Conservation (phyloP, 1,139 yeast genomes). For the Suhomyces atakaporum region DNA sequence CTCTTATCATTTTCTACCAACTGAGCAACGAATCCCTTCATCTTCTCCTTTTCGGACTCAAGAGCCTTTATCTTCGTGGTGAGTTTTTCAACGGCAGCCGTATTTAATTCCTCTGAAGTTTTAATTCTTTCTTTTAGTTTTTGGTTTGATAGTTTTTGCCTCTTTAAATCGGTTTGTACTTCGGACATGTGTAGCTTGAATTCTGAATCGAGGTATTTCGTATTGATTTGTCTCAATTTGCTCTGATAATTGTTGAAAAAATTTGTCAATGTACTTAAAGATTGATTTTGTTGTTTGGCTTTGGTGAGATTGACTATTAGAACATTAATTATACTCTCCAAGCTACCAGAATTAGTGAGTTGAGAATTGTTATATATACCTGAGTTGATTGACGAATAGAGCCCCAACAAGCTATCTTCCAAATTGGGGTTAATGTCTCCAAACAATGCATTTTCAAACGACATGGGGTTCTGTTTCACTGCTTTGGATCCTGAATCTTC, state of each 20-base stretch:
- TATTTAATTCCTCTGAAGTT: slow-evolving; percentile 21
- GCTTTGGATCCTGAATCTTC: neutral
- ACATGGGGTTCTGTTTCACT: neutral
- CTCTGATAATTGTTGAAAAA: slow-evolving; percentile 34
- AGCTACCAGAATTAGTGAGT: slow-evolving; percentile 53
- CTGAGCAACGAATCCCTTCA: slow-evolving; percentile 12
- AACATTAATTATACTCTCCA: slow-evolving; percentile 41
- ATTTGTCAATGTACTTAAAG: slow-evolving; percentile 32
- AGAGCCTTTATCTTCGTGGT: slow-evolving; percentile 18
- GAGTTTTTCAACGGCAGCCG: slow-evolving; percentile 20
- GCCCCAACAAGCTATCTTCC: slow-evolving; percentile 62
- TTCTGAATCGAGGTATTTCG: slow-evolving; percentile 27
- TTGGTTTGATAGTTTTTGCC: slow-evolving; percentile 22
- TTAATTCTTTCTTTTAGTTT: slow-evolving; percentile 24
- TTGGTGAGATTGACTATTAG: slow-evolving; percentile 33
- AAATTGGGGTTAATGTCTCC: slow-evolving; percentile 69
- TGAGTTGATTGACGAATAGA: slow-evolving; percentile 54
- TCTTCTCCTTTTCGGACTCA: slow-evolving; percentile 10
- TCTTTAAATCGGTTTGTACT: slow-evolving; percentile 24
- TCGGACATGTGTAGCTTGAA: slow-evolving; percentile 23
- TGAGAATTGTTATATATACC: slow-evolving; percentile 68
- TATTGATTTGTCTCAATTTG: slow-evolving; percentile 32
- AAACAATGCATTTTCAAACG: slow-evolving; percentile 72
- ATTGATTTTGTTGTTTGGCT: slow-evolving; percentile 40
- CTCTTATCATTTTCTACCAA: slow-evolving; percentile 10